These are phyloP conservation scores for Lactifluus hygrophoroides DNA, from an alignment of 768 basidiomycete species.

Conservation along the genomic window DNA sequence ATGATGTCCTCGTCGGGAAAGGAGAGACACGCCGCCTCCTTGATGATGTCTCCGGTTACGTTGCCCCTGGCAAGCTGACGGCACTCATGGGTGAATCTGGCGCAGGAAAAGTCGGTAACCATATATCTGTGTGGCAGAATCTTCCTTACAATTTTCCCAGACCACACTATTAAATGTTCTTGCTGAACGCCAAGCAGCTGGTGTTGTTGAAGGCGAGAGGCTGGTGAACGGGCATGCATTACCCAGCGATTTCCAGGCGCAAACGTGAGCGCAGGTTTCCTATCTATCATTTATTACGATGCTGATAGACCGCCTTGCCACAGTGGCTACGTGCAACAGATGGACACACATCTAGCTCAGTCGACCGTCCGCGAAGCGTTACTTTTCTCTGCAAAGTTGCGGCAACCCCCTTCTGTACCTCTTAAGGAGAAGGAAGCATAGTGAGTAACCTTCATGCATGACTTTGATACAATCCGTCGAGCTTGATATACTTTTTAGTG, in stretches of 20 bases:
- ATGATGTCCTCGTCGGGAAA: constrained; percentile 48
- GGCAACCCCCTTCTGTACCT: constrained; percentile 61
- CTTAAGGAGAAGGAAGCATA: constrained; percentile 69
- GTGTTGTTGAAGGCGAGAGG: constrained; percentile 35
- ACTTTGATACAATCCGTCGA: not conserved
- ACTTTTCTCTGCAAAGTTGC: constrained; percentile 67
- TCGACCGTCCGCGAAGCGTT: constrained; percentile 77
- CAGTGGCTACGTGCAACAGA: constrained; percentile 82
- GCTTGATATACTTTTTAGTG: constrained; percentile 27
- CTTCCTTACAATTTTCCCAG: constrained; percentile 19
- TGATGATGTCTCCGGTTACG: constrained; percentile 70
- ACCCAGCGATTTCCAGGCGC: constrained; percentile 44
- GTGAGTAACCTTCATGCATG: constrained; percentile 33
- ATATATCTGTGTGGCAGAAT: not conserved
- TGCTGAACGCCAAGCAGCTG: constrained; percentile 32
- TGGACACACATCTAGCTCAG: constrained; percentile 69
- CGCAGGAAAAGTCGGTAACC: constrained; percentile 35
- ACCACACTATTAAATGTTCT: constrained; percentile 45
- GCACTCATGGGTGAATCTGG: constrained; percentile 65
- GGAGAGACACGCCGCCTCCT: constrained; percentile 43
- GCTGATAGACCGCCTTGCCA: not conserved
- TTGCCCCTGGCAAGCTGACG: constrained; percentile 71
- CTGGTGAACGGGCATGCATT: constrained; percentile 38
- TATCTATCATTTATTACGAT: constrained; percentile 31
- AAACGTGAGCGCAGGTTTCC: constrained; percentile 35